Conservation (phyloP, 495 filamentous ascomycete species). For the Aspergillus saccharolyticus region DNA sequence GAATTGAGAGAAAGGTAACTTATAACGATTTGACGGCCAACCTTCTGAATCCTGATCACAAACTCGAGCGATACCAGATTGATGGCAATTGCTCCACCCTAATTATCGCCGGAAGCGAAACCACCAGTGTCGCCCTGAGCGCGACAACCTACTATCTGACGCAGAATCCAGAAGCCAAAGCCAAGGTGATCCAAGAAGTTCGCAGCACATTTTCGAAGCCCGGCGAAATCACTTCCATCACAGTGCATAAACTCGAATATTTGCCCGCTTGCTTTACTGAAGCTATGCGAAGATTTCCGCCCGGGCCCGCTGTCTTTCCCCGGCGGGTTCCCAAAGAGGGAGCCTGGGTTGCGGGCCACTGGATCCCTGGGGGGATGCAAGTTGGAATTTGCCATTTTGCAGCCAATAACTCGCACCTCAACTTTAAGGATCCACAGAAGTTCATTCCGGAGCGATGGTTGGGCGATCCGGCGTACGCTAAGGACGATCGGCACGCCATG, state of each 20-base stretch:
- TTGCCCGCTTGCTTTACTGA: constrained; percentile 6
- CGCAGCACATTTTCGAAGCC: not conserved
- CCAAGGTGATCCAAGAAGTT: constrained; percentile 3
- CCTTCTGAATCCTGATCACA: not conserved
- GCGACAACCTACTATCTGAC: not conserved
- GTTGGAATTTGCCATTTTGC: constrained; percentile 14
- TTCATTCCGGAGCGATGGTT: constrained; percentile 53
- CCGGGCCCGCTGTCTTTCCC: not conserved
- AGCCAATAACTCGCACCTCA: constrained; percentile 32
- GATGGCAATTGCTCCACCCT: constrained; percentile 1
- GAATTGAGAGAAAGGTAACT: not conserved
- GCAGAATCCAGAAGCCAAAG: constrained; percentile 1
- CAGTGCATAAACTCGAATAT: constrained; percentile 2
- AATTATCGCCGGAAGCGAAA: constrained; percentile 2
- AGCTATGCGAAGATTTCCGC: constrained; percentile 7
- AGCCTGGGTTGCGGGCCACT: not conserved
- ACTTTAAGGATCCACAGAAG: constrained; percentile 41
- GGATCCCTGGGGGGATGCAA: constrained; percentile 41
- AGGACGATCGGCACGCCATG: constrained; percentile 26
- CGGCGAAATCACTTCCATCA: not conserved
- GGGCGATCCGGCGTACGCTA: constrained; percentile 26
- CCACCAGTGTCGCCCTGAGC: not conserved
- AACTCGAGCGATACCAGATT: not conserved
- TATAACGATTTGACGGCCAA: constrained; percentile 3
- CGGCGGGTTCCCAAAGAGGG: not conserved